Base-by-base conservation (phyloP, 2,329 filamentous ascomycete genomes). In the Pseudocercospora macadamiae region DNA sequence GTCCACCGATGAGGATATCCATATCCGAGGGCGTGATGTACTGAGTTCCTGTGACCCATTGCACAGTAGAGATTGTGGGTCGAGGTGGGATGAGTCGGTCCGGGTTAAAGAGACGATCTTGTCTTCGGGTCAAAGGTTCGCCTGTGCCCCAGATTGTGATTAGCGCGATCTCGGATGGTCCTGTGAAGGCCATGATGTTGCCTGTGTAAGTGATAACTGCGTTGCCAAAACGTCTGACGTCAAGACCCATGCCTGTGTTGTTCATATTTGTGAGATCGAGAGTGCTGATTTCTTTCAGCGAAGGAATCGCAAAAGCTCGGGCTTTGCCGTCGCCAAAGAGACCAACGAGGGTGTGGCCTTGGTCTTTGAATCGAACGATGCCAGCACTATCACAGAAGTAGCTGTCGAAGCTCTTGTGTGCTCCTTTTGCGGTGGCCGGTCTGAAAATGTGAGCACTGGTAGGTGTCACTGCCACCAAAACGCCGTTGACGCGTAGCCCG, bases 31-130 rank as follows among this genome's bases (percentile, higher is more conserved):
- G 89, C 1, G 91, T 91, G 45, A 99, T 84, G 68, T 96, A 89
- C 74, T 97, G 93, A 1, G 93, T 97, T 3, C 95, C 95, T 0
- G 92, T 89, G 53, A 99, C 91, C 95, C 95, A 99, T 76, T 97
- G 92, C 34, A 99, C 76, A 69, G 96, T 96, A 18, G 90, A 96
- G 60, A 99, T 99, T 0, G 92, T 96, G 1, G 95, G 95, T 2
- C 95, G 86, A 10, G 91, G 83, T 1, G 93, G 93, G 19, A 89
- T 83, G 14, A 83, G 71, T 0, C 90, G 83, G 58, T 89, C 82
- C 0, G 90, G 87, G 71, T 97, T 96, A 74, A 90, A 85, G 2
- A 99, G 80, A 6, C 81, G 85, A 71, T 97, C 93, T n/a, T 85
- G 77, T 14, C 79, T 77, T 42, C 71, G 75, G n/a, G 62, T 64